A percentile compares a stretch with the other conserved stretches of the same genome.
Conservation (phyloP, 495 filamentous ascomycete species). For the Penicillium psychrofluorescens region DNA sequence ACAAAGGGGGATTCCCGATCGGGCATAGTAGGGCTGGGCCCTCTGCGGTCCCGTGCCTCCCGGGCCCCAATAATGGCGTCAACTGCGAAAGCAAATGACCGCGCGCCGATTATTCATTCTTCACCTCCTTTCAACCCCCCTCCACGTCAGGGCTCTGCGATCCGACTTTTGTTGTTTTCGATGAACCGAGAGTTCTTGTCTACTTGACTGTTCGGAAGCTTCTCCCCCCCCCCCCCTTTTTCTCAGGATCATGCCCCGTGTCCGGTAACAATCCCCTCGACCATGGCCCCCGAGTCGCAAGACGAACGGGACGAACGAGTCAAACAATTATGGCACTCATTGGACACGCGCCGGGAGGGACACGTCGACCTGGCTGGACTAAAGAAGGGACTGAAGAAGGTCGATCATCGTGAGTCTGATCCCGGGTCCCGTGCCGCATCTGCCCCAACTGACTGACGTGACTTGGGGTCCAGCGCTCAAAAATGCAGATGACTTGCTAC, state of each 20-base stretch:
- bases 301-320: conserved; percentile 69
- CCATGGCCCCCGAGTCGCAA: conserved; percentile 53
- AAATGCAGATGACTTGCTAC: conserved; percentile 83
- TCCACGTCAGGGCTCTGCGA: neutral
- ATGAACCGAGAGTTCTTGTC: neutral
- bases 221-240: neutral
- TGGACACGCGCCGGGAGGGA: conserved; percentile 70
- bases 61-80: conserved; percentile 17
- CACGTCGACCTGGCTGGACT: conserved; percentile 76
- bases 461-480: conserved; percentile 68
- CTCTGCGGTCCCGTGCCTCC: conserved; percentile 24
- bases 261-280: conserved; percentile 31
- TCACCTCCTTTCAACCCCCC: conserved; percentile 8
- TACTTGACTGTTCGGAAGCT: no score
- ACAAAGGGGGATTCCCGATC: conserved; percentile 13
- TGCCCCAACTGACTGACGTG: conserved; percentile 22
- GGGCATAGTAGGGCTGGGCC: conserved; percentile 31
- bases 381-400: conserved; percentile 74
- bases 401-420: conserved; percentile 80
- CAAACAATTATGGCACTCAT: conserved; percentile 67
- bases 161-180: conserved; percentile 2
- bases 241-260: conserved; percentile 30
- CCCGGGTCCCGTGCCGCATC: conserved; percentile 15
- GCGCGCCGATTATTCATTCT: conserved; percentile 27
- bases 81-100: conserved; percentile 32